Base-by-base conservation (phyloP, 1,284 basidiomycete species). In the Acaromyces ingoldii region DNA sequence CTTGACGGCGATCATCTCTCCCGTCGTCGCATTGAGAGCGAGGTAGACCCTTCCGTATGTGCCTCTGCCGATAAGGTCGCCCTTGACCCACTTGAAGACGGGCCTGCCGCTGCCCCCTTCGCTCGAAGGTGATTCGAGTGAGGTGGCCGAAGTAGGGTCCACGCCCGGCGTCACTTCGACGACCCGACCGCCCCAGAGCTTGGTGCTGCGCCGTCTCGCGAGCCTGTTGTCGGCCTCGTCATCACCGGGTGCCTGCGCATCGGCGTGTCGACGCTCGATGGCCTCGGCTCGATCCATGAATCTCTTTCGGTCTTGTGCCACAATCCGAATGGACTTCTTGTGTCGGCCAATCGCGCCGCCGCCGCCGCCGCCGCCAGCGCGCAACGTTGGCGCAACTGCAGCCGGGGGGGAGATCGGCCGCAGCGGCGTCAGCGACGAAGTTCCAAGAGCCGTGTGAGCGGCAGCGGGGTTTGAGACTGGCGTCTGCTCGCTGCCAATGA, bases 1-100 rank as follows among this genome's bases (percentile, higher is more conserved):
- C 78, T 99, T 99, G 63, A 99, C 95, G 6, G 95, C 95, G 66
- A 98, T 92, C 88, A 97, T 93, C 77, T 98, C 93, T 52, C 93
- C 93, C 0, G 92, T 96, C 1, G 90, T 93, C n/a, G 89, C 90
- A 76, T 98, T 98, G 59, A 98, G 80, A 17, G 91, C 95, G 44
- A 97, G 84, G 72, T 96, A 98, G 26, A 98, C 95, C 45, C 88
- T 84, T 6, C 93, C 93, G 70, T 92, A 99, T 3, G 91, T 95
- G 22, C 95, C 95, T 70, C 89, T 91, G 37, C 95, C 95, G 62
- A 98, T 96, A 39, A 96, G 80, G 76, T 96, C 91, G 57, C 95
- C 95, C 70, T 93, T 89, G 47, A 97, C 90, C 93, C 95, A 98
- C 73, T 92, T 92, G 81, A 97, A 93, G 33, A 92, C 91, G 38